Percentiles rank a stretch among this genome's conserved stretches.
Conservation (phyloP, 2,329 filamentous ascomycete species). For the Epichloe typhina region DNA sequence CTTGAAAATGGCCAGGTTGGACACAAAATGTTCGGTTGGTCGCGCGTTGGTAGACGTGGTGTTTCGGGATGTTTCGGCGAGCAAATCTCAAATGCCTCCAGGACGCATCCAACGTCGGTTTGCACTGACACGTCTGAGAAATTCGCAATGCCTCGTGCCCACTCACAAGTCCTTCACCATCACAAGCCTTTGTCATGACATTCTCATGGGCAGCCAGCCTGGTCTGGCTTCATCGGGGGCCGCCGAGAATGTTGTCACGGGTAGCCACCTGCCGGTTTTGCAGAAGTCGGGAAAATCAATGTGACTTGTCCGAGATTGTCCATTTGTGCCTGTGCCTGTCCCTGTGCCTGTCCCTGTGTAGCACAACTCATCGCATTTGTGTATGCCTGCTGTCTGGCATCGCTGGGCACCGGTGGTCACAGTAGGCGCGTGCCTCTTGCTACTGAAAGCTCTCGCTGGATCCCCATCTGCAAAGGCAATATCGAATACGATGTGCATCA, state of each 20-base stretch:
- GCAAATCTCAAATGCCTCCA: neutral
- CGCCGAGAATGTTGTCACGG: neutral
- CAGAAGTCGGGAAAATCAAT: neutral
- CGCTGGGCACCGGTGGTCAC: neutral
- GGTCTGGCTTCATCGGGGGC: neutral
- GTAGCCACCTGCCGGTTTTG: neutral
- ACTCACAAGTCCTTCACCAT: neutral
- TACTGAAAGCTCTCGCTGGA: too few species aligned
- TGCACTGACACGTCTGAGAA: too few species aligned
- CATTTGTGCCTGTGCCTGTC: neutral
- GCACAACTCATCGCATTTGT: neutral
- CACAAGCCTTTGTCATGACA: neutral
- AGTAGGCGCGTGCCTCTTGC: neutral
- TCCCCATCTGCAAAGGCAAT: too few species aligned
- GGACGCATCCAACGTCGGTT: too few species aligned
- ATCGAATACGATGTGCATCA: too few species aligned
- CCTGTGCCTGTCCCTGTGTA: neutral
- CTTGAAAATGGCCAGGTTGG: too few species aligned
- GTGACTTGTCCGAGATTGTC: neutral
- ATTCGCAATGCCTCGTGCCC: too few species aligned
- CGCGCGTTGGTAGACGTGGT: neutral
- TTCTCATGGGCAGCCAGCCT: neutral
- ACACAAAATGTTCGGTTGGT: neutral
- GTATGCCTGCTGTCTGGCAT: neutral
- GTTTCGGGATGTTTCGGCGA: neutral